phyloP scores from a whole-genome alignment of 2,329 filamentous ascomycete species.

The Colletotrichum kahawae region DNA sequence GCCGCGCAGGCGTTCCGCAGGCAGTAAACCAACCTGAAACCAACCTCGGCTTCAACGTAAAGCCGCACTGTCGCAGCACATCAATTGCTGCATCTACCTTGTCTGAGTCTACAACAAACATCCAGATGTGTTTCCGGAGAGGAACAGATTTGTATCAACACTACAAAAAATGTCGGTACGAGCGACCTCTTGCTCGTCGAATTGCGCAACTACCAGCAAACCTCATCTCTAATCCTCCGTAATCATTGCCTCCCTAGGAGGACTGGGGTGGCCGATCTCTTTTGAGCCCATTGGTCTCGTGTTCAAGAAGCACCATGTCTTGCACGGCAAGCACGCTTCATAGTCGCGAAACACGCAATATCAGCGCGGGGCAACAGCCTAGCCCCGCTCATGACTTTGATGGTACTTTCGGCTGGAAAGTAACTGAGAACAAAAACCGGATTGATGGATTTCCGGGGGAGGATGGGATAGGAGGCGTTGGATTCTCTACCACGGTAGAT shows the following conservation, averaged over 20 bases:
- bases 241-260: not conserved
- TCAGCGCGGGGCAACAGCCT: not conserved
- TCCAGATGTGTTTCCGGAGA: not conserved
- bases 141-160: not conserved
- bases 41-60: not conserved
- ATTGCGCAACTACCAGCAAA: not conserved
- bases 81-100: not conserved
- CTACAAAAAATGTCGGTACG: not conserved
- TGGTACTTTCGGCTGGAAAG: not conserved
- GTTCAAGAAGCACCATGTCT: not conserved
- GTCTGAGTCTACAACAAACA: not conserved
- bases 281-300: not conserved
- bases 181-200: conserved; percentile 4
- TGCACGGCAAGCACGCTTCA: not conserved
- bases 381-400: not conserved
- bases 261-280: not conserved
- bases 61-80: not conserved
- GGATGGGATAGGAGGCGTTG: not conserved
- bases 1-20: conserved; percentile 42
- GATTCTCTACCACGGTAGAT: conserved; percentile 16
- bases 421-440: not conserved
- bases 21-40: conserved; percentile 25
- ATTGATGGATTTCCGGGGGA: not conserved
- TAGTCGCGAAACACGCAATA: not conserved
- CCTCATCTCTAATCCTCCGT: not conserved